Evolutionary conservation across 768 basidiomycete species (phyloP).

Genomic region (Mycena rosella): DNA sequence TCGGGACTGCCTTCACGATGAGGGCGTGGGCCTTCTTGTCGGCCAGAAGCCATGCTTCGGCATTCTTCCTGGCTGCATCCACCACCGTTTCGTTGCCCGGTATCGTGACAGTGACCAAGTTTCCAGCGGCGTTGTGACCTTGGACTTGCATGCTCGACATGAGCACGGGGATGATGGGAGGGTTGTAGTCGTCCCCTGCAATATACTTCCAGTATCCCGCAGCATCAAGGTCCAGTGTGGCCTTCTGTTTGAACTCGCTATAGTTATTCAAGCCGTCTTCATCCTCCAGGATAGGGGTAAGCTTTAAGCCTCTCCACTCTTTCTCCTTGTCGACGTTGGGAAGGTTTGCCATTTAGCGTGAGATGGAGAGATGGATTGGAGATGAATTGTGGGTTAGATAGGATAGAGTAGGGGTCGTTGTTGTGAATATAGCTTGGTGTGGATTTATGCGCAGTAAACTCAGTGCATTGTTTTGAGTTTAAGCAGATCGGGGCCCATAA

Average conservation of each 20-base stretch:
- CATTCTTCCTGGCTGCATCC: conserved; percentile 1
- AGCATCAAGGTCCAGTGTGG: conserved; percentile 15
- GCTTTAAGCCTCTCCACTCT: conserved; percentile 24
- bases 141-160: not conserved
- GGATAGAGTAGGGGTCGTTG: too few species aligned
- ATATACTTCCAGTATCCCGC: conserved; percentile 27
- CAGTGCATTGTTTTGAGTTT: too few species aligned
- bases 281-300: conserved; percentile 23
- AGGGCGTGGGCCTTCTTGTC: conserved; percentile 28
- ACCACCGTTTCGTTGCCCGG: conserved; percentile 26
- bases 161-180: conserved; percentile 27
- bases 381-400: too few species aligned
- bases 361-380: too few species aligned
- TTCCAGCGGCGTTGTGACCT: conserved; percentile 19
- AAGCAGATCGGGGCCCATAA: conserved; percentile 8
- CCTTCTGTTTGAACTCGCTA: conserved; percentile 29
- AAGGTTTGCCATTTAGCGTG: too few species aligned
- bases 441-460: not conserved
- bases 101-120: not conserved
- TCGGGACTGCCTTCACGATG: conserved; percentile 30
- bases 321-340: not conserved
- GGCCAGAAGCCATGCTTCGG: conserved; percentile 21
- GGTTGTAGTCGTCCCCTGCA: conserved; percentile 23
- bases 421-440: not conserved
- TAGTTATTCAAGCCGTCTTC: conserved; percentile 21